Evolutionary conservation across 495 filamentous ascomycete species (phyloP).

Genomic region (Rusavskia elegans): DNA sequence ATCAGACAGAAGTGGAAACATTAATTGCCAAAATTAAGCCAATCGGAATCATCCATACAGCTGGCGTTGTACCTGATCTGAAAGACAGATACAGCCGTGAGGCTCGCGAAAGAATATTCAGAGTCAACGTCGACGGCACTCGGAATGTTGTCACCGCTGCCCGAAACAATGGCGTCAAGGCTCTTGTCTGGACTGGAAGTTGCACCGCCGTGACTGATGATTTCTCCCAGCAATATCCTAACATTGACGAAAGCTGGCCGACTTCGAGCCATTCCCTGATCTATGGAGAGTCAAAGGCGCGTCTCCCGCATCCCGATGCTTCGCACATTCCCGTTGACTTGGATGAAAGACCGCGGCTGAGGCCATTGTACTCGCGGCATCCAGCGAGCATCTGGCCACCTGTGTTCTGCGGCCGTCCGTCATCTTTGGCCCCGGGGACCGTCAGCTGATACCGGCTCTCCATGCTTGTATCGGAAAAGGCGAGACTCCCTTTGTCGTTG

Average conservation of each 20-base stretch:
- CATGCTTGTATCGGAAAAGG: conserved; percentile 38
- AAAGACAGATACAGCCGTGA: conserved; percentile 25
- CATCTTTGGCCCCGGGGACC: conserved; percentile 41
- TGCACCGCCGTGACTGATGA: conserved; percentile 42
- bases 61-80: conserved; percentile 27
- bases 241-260: conserved; percentile 39
- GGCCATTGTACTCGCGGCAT: conserved; percentile 34
- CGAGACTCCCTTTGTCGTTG: conserved; percentile 42
- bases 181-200: conserved; percentile 43
- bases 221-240: conserved; percentile 30
- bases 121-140: conserved; percentile 43
- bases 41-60: conserved; percentile 29
- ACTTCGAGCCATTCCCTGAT: conserved; percentile 30
- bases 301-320: background rate
- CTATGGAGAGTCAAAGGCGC: conserved; percentile 45
- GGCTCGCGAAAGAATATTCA: conserved; percentile 22
- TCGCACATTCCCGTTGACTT: conserved; percentile 5
- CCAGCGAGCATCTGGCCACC: conserved; percentile 27
- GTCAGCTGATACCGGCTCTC: conserved; percentile 33
- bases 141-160: conserved; percentile 38
- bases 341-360: conserved; percentile 34
- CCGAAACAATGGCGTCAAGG: conserved; percentile 27
- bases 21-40: conserved; percentile 20
- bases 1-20: conserved; percentile 14
- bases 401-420: conserved; percentile 42